A percentile compares a stretch with the other conserved stretches of the same genome.
These are phyloP conservation scores for Suillus tomentosus DNA, from an alignment of 768 basidiomycete species.

Conservation along the genomic window DNA sequence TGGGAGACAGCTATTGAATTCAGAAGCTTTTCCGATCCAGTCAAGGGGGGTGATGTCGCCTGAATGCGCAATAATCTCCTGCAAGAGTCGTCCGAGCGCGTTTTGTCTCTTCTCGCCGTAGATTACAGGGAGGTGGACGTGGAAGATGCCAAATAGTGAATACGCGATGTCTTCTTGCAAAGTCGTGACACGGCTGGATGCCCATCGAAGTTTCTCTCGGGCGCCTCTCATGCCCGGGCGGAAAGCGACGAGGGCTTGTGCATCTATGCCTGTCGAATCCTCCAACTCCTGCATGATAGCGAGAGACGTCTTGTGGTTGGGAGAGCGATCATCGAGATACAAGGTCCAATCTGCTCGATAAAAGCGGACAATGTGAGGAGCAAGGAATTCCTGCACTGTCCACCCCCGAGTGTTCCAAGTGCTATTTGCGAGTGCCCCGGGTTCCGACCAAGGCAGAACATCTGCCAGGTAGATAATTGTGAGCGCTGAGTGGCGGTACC, in stretches of 20 bases:
- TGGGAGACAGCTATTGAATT: constrained; percentile 1
- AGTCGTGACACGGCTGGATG: background rate
- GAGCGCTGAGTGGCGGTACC: no score
- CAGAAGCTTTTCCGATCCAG: background rate
- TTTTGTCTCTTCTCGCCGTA: background rate
- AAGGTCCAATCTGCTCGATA: background rate
- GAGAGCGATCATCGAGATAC: background rate
- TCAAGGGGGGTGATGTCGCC: background rate
- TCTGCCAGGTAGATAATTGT: no score
- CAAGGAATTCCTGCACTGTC: background rate
- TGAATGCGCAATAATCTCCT: background rate
- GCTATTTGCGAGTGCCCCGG: no score
- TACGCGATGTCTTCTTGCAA: background rate
- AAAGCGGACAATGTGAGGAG: background rate
- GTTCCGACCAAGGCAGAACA: no score
- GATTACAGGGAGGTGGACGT: background rate
- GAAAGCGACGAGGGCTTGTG: background rate
- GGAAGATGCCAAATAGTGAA: background rate
- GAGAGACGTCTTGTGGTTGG: background rate
- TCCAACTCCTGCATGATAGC: background rate
- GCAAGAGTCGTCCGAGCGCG: background rate
- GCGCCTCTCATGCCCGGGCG: background rate
- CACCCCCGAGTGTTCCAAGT: background rate
- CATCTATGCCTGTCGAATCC: background rate
- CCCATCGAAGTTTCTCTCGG: background rate